Conservation (phyloP, 2,329 filamentous ascomycete genomes). For the Phyllosticta paracitricarpa region DNA sequence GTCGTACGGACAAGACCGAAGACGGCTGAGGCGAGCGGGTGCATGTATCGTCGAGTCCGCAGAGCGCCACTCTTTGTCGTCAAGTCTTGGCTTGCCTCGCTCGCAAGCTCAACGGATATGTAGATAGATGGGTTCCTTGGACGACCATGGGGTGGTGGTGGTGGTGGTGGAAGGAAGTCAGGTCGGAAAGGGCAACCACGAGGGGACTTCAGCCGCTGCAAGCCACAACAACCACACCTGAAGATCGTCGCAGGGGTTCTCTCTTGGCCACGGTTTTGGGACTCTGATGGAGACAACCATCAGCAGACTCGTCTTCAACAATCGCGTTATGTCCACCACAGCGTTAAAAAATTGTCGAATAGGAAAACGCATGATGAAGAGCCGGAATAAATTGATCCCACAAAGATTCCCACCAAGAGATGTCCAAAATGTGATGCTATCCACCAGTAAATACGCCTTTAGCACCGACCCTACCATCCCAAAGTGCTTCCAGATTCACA, state of each 20-base stretch:
- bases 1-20: too few relatives aligned
- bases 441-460: neutral
- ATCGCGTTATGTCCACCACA: too few relatives aligned
- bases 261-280: neutral
- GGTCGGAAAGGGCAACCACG: neutral
- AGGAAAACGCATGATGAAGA: neutral
- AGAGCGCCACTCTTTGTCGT: neutral
- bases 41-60: too few relatives aligned
- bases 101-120: neutral
- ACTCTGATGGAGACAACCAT: too few relatives aligned
- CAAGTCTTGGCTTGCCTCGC: neutral
- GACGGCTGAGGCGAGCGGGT: too few relatives aligned
- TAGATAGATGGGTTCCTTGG: neutral
- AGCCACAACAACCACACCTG: neutral
- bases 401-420: neutral
- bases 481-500: neutral
- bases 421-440: neutral
- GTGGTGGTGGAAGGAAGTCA: neutral
- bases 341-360: too few relatives aligned
- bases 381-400: neutral
- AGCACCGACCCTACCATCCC: neutral
- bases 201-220: neutral
- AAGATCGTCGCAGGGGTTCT: neutral
- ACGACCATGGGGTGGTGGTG: neutral
- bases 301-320: too few relatives aligned